Evolutionary conservation across 768 basidiomycete genomes (phyloP).

Genomic region (Psilocybe subaeruginosa): DNA sequence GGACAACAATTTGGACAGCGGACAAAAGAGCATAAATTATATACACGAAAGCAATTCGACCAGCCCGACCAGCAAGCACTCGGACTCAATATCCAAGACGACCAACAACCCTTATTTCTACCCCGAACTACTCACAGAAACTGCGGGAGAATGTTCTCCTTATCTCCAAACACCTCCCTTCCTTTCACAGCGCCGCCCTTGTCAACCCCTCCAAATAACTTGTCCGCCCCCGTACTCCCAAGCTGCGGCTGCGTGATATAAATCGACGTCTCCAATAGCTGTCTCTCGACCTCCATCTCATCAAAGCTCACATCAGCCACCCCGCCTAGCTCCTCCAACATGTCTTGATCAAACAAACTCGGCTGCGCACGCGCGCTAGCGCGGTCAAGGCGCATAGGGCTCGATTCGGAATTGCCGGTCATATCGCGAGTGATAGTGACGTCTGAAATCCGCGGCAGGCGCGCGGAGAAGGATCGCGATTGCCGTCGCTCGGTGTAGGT

Average conservation of each 20-base stretch:
- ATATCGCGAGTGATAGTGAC: conserved; percentile 23
- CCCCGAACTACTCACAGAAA: neutral
- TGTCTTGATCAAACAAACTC: conserved; percentile 61
- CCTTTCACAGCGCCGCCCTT: conserved; percentile 23
- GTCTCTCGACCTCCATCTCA: conserved; percentile 37
- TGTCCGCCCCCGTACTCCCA: conserved; percentile 20
- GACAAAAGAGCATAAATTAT: conserved; percentile 5
- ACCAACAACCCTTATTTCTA: neutral
- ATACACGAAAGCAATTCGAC: neutral
- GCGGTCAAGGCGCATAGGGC: conserved; percentile 52
- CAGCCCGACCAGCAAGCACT: conserved; percentile 13
- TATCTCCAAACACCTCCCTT: conserved; percentile 48
- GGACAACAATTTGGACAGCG: conserved; percentile 3
- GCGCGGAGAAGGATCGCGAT: conserved; percentile 22
- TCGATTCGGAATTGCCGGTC: conserved; percentile 17
- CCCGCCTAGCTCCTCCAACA: conserved; percentile 45
- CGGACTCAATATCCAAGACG: neutral
- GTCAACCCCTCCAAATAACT: conserved; percentile 17
- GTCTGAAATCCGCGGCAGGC: conserved; percentile 28
- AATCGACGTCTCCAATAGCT: conserved; percentile 25
- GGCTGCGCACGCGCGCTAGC: conserved; percentile 37
- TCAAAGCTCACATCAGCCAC: conserved; percentile 62
- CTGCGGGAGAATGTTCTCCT: conserved; percentile 50
- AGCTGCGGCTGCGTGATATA: conserved; percentile 9
- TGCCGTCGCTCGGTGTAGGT: conserved; percentile 47